Base-by-base conservation (phyloP, 306 rosid species). In the Trichosanthes cucumerina region DNA sequence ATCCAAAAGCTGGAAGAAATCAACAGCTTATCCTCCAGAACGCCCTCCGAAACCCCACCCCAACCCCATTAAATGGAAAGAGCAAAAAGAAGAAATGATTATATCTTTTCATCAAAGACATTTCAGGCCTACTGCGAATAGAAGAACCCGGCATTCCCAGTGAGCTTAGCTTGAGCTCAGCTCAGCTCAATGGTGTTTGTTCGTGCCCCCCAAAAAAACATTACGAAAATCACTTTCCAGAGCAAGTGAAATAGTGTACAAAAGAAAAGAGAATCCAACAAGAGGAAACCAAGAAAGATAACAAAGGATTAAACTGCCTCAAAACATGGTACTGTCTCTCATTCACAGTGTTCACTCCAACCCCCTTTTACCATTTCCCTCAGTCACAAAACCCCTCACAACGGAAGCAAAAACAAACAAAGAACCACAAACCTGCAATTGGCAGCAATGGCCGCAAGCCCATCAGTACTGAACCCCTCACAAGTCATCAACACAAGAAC, bases 381-480 rank as follows among this genome's bases (percentile, higher is more conserved):
- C 4, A 63, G 6, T n/a, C 7, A 26, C 16, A 8, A 73, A 71
- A 49, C 3, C 39, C 33, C 36, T 47, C 21, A 19, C 18, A 57
- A 10, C 28, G 38, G 18, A 64, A 41, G 7, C 11, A 4, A 9
- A 19, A 44, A 3, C 8, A 43, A 63, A 58, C 0, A 23, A 78
- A 79, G 78, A 65, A 15, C 71, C 21, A 49, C 81, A 71, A 62
- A 88, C 99, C 99, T 92, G 99, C 97, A 95, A 86, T 92, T 87
- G 50, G 97, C 90, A 19, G 99, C 97, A 88, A 95, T 92, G 93
- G 97, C 84, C 14, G 96, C 97, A 0, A 95, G 92, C 19, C 97
- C 99, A 59, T 87, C 90, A 0, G 99, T 91, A 44, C 93, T 91
- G 81, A 95, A 95, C 0, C 97, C 99, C 78, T 95, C 97, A 28